Base-by-base conservation (phyloP, 805 yeast species). In the Metschnikowia chrysomelidarum region DNA sequence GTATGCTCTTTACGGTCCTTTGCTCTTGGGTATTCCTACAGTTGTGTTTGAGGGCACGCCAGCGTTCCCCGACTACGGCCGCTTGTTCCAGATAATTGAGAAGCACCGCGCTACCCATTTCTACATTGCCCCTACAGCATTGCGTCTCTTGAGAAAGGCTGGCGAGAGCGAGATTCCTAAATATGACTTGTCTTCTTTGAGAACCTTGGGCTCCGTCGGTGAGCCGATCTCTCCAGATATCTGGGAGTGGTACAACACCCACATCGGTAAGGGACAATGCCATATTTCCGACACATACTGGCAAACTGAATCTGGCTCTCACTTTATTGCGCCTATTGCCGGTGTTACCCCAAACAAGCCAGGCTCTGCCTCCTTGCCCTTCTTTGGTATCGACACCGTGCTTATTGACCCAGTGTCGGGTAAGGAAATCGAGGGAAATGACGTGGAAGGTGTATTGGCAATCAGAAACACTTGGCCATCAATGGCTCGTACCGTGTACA, bases 291-390 rank as follows among this genome's bases (percentile, higher is more conserved):
- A 85, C 62, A 85, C 95, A 23, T 84, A 83, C 70, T 85, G 94
- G 94, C 89, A 83, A 69, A 85, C 95, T 3, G 95, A 85, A 62
- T 77, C 87, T 11, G 93, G 93, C 28, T 78, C 89, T 30, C 93
- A 84, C 56, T 67, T 85, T 56, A 76, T 85, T 41, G 75, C 88
- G 25, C 88, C 91, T 41, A 58, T 85, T 41, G 87, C 93, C 31
- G 76, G 76, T 45, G 73, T 82, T 25, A 78, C 86, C 16, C 87
- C 91, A 50, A 80, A 81, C 57, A 85, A 85, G 60, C 89, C 94
- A 10, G 94, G 95, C 39, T 78, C 87, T 27, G 93, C 93, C 3
- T 79, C 91, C 4, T 74, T 82, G 56, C 94, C 94, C 44, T 81
- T 85, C 65, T 83, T 85, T 54, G 95, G 95, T 57, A 78, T 85